Evolutionary conservation across 2,329 filamentous ascomycete genomes (phyloP).

Genomic region (Aspergillaceae sp.): DNA sequence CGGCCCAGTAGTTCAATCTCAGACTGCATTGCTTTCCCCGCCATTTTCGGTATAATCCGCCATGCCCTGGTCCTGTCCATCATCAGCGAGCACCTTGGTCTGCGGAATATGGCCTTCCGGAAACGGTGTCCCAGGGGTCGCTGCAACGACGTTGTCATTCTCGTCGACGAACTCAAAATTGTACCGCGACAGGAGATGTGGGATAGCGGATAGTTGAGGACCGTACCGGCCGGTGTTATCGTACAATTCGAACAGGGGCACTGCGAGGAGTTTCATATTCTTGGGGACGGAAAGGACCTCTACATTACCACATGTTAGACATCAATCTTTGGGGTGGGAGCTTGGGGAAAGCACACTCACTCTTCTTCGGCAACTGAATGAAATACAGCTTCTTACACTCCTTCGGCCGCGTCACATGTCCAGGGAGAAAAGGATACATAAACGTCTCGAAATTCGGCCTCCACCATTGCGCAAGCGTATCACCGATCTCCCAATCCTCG

Average conservation of each 20-base stretch:
- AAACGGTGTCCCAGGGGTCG: conserved; percentile 65
- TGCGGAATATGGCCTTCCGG: conserved; percentile 51
- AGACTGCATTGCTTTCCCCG: conserved; percentile 4
- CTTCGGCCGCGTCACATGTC: conserved; percentile 91
- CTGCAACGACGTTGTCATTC: conserved; percentile 73
- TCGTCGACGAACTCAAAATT: conserved; percentile 98
- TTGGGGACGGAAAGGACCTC: conserved; percentile 95
- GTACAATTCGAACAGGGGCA: conserved; percentile 95
- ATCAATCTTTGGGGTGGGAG: too few species aligned
- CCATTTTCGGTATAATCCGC: conserved; percentile 22
- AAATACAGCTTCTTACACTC: conserved; percentile 99
- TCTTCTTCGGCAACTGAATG: conserved; percentile 85
- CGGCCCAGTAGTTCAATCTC: too few species aligned
- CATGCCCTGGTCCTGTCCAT: conserved; percentile 26
- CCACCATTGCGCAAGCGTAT: conserved; percentile 97
- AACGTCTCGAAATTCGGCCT: conserved; percentile 98
- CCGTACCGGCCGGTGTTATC: conserved; percentile 94
- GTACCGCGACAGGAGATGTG: conserved; percentile 86
- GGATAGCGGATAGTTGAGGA: conserved; percentile 90
- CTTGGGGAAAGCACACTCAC: conserved; percentile 45
- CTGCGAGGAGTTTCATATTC: conserved; percentile 98
- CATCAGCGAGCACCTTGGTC: conserved; percentile 57
- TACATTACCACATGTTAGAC: conserved; percentile 28
- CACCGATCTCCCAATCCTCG: conserved; percentile 88
- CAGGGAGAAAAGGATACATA: conserved; percentile 97